Evolutionary conservation across 1,284 basidiomycete genomes (phyloP).

Genomic region (Fomes fomentarius): DNA sequence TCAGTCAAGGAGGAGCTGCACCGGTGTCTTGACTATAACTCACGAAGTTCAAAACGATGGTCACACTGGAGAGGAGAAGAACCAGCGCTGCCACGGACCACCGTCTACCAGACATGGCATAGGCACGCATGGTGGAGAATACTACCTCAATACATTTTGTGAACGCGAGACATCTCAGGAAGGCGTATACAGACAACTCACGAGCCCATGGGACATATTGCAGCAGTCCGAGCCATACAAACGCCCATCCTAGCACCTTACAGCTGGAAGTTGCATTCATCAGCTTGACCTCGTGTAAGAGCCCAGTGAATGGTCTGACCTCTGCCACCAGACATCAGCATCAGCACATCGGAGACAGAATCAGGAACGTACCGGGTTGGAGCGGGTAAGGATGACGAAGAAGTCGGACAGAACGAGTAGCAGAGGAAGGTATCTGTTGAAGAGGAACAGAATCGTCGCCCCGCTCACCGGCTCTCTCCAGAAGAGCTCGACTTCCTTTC

Average conservation of each 20-base stretch:
- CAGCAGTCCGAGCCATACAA: background rate
- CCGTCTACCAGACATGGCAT: background rate
- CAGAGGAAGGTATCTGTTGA: conserved; percentile 1
- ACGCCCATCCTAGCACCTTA: background rate
- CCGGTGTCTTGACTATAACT: too few relatives aligned
- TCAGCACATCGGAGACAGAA: too few relatives aligned
- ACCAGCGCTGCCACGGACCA: background rate
- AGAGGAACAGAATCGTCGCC: conserved; percentile 1
- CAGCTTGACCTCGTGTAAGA: too few relatives aligned
- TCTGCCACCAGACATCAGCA: too few relatives aligned
- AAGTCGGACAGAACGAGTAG: background rate
- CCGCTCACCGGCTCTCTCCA: background rate
- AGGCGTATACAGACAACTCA: background rate
- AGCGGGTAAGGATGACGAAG: background rate
- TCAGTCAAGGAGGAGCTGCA: too few relatives aligned
- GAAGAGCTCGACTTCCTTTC: conserved; percentile 3
- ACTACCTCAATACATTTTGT: background rate
- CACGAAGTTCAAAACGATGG: background rate
- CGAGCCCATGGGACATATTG: background rate
- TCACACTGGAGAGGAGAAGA: background rate
- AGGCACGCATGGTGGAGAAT: conserved; percentile 1
- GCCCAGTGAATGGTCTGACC: too few relatives aligned
- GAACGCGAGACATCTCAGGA: too few relatives aligned
- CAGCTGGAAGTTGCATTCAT: background rate
- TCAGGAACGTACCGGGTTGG: too few relatives aligned